Conservation (phyloP, 2,329 filamentous ascomycete genomes). For the Pseudopyrenochaeta lycopersici region DNA sequence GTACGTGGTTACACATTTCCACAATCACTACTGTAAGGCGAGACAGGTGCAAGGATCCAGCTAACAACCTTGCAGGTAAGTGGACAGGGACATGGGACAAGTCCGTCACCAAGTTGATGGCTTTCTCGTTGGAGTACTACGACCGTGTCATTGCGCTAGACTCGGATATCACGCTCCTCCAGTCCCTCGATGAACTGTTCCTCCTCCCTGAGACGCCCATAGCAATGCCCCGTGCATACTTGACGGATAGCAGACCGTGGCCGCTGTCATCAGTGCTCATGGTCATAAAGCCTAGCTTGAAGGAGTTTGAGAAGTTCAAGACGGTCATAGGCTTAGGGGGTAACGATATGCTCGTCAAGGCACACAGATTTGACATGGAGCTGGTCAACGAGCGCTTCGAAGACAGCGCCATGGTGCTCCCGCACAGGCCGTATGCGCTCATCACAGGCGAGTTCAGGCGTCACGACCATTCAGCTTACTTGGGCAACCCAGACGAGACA, state of each 20-base stretch:
- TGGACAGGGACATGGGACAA: constrained; percentile 65
- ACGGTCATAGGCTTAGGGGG: constrained; percentile 38
- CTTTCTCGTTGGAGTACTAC: constrained; percentile 73
- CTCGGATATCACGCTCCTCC: constrained; percentile 70
- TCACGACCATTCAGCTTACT: constrained; percentile 61
- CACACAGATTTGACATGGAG: constrained; percentile 70
- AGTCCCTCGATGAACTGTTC: constrained; percentile 76
- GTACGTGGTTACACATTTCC: constrained; percentile 30
- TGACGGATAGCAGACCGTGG: constrained; percentile 65
- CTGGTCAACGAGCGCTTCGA: constrained; percentile 70
- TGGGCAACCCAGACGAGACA: constrained; percentile 61
- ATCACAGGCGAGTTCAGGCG: constrained; percentile 70
- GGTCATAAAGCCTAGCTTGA: constrained; percentile 66
- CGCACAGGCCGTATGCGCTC: constrained; percentile 70
- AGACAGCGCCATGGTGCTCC: constrained; percentile 67
- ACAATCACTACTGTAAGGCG: constrained; percentile 11
- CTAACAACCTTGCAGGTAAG: constrained; percentile 37
- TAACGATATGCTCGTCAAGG: constrained; percentile 34
- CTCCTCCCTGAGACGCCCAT: constrained; percentile 68
- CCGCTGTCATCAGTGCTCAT: constrained; percentile 69
- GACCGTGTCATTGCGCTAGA: constrained; percentile 66
- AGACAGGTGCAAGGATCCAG: constrained; percentile 13
- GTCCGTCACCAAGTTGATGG: constrained; percentile 73
- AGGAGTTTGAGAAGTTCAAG: constrained; percentile 58
- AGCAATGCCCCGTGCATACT: constrained; percentile 77